Conservation (phyloP, 441 rosid genomes). For the Sinapis alba region DNA sequence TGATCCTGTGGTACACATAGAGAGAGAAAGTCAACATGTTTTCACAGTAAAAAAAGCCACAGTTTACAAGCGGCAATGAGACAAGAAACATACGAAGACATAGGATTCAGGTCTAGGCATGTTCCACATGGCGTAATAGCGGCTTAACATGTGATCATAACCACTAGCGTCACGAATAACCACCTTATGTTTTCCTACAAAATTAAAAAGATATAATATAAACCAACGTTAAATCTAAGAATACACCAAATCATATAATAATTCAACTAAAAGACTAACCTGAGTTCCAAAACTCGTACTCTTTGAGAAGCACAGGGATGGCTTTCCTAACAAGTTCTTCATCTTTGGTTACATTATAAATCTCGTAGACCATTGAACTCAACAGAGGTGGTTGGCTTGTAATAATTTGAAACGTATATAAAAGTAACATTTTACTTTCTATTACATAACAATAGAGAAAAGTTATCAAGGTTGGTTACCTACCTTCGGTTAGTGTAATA, state of each 20-base stretch:
- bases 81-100: slow-evolving; percentile 49
- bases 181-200: slow-evolving; percentile 66
- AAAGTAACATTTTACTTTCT: neutral
- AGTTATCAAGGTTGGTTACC: slow-evolving; percentile 43
- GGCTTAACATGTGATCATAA: slow-evolving; percentile 54
- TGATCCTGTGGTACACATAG: slow-evolving; percentile 52
- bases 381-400: slow-evolving; percentile 87
- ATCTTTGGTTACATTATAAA: slow-evolving; percentile 64
- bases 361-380: slow-evolving; percentile 79
- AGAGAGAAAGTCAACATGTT: neutral
- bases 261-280: slow-evolving; percentile 45
- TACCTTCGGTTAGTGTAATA: slow-evolving; percentile 92
- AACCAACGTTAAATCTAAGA: neutral
- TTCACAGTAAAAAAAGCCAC: neutral
- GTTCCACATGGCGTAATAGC: slow-evolving; percentile 94
- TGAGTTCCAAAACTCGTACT: slow-evolving; percentile 79
- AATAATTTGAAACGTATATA: neutral
- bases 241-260: neutral
- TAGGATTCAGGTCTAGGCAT: slow-evolving; percentile 85
- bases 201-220: neutral
- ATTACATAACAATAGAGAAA: neutral
- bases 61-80: neutral
- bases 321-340: slow-evolving; percentile 53
- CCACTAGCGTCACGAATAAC: slow-evolving; percentile 53
- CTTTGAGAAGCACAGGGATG: slow-evolving; percentile 72